Base-by-base conservation (phyloP, 2,329 filamentous ascomycete genomes). In the Colletotrichum cordylinicola region DNA sequence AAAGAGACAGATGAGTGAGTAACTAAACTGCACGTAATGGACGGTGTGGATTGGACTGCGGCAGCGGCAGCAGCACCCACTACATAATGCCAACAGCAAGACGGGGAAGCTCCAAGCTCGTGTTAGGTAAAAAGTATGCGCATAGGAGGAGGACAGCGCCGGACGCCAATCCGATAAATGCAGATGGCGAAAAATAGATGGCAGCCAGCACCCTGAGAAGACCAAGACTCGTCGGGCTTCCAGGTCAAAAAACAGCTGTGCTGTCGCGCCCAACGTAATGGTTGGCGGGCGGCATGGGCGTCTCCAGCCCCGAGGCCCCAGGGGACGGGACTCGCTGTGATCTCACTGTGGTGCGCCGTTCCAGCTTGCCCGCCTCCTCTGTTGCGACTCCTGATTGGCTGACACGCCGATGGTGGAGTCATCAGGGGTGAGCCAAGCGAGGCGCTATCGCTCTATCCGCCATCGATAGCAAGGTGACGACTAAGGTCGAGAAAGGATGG, bases 381-480 rank as follows among this genome's bases (percentile, higher is more conserved):
- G 24, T n/a, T 0, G 15, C 29, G 48, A 10, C 15, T 6, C 4
- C 15, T 55, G 4, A 76, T 76, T 76, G 74, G 74, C 29, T 4
- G 6, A 9, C 2, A 1, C 3, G 8, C 10, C n/a, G 4, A 4
- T 33, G 2, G 64, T 75, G 61, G 62, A 39, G 12, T 29, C 64
- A 27, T 58, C 74, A 75, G 74, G 74, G 72, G 72, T 48, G 37
- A 67, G 72, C 67, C 76, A 76, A 77, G 75, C 75, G 75, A 77
- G 68, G 75, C 73, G 75, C 75, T 77, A 77, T 75, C 75, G 68
- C 65, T 77, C 60, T 75, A 75, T 76, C 74, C 74, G 72, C 72
- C 74, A 70, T 76, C 74, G 74, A 76, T 60, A 76, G 61, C 70
- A 76, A 58, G 58, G 65, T 76, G 74, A 76, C 74, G 74, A 76